Conservation (phyloP, 148 eudicot species). For the Silene conica region DNA sequence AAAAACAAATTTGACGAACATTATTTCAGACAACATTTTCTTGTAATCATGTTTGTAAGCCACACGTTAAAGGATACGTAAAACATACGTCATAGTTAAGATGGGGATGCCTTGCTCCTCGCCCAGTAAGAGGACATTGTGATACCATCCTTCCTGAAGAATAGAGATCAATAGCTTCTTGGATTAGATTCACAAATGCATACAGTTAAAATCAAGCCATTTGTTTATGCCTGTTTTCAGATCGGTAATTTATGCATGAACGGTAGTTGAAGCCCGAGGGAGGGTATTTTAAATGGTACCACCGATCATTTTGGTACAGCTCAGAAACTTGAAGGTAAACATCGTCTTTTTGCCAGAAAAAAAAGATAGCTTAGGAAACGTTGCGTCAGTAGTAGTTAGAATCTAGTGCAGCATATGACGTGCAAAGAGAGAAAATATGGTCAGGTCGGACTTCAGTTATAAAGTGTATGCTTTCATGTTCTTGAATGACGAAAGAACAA, state of each 20-base stretch:
- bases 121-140: slow-evolving; percentile 63
- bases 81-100: slow-evolving; percentile 86
- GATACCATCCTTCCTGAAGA: slow-evolving; percentile 85
- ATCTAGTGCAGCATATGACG: neutral
- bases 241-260: no score
- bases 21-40: neutral
- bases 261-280: no score
- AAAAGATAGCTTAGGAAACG: neutral
- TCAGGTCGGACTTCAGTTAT: neutral
- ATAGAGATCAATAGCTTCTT: slow-evolving; percentile 14
- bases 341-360: no score
- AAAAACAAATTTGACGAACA: neutral
- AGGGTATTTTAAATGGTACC: neutral
- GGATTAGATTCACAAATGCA: neutral
- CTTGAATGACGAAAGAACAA: neutral
- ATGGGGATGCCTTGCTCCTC: slow-evolving; percentile 75
- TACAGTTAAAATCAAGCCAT: neutral
- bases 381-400: no score
- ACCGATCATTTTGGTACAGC: no score
- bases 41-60: neutral
- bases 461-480: no score
- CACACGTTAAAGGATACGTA: neutral
- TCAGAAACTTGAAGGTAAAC: no score
- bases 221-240: neutral
- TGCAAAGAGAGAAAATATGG: neutral